These are phyloP conservation scores for sunflower (Helianthus annuus) DNA, from an alignment of 129 eudicot species.

Conservation along the genomic window DNA sequence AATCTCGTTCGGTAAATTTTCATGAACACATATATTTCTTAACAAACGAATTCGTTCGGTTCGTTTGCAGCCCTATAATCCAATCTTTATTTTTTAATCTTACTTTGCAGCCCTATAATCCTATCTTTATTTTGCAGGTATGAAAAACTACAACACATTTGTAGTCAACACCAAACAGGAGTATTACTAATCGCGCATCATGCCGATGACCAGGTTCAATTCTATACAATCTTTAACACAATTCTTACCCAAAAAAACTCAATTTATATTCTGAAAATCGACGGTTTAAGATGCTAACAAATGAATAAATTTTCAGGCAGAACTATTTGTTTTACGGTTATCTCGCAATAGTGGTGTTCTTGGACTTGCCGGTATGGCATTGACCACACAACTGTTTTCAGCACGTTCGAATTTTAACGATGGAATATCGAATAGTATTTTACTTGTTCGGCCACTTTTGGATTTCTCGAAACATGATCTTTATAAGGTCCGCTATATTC, in stretches of 20 bases:
- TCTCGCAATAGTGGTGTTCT: constrained; percentile 97
- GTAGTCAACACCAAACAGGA: constrained; percentile 53
- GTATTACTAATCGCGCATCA: constrained; percentile 79
- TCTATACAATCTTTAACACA: constrained; percentile 2
- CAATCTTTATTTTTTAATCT: background rate
- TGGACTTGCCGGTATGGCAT: constrained; percentile 99
- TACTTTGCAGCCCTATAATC: no score
- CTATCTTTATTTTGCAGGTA: constrained; percentile 46
- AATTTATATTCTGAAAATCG: background rate
- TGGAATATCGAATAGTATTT: constrained; percentile 51
- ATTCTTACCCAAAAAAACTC: background rate
- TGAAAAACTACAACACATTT: constrained; percentile 54
- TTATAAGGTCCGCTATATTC: constrained; percentile 54
- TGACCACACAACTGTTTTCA: constrained; percentile 60
- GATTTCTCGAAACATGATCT: constrained; percentile 84
- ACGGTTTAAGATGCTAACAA: constrained; percentile 12
- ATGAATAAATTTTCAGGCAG: constrained; percentile 60
- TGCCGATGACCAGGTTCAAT: constrained; percentile 90
- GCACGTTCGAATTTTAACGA: constrained; percentile 29
- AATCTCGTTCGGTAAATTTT: no score
- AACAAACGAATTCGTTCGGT: no score
- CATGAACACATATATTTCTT: no score
- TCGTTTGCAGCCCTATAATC: no score
- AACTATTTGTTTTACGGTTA: constrained; percentile 72
- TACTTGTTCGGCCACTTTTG: constrained; percentile 80